Percentiles rank a stretch among this genome's conserved stretches.
Conservation (phyloP, 768 basidiomycete genomes). For the Trametes elegans region DNA sequence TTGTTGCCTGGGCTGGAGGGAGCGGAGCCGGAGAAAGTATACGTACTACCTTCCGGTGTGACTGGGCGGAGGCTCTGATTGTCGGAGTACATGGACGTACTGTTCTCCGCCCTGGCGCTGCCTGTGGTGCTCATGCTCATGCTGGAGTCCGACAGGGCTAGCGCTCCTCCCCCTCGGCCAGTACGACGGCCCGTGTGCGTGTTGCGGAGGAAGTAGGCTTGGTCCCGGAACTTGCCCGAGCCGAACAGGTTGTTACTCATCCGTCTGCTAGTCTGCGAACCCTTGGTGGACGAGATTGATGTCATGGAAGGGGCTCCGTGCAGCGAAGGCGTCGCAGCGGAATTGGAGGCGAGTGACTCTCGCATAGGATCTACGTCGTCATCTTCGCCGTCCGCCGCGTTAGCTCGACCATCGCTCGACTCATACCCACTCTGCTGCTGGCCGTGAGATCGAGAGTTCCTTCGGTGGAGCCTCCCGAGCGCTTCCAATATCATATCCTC, state of each 20-base stretch:
- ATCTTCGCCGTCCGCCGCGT: slow-evolving; percentile 6
- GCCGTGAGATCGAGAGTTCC: slow-evolving; percentile 25
- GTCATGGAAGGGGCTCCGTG: slow-evolving; percentile 24
- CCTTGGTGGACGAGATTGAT: slow-evolving; percentile 35
- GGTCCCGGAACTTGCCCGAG: slow-evolving; percentile 76
- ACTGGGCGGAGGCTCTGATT: slow-evolving; percentile 47
- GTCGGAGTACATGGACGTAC: slow-evolving; percentile 42
- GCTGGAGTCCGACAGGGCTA: slow-evolving; percentile 44
- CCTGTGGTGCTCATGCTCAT: slow-evolving; percentile 38
- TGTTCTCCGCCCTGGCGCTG: slow-evolving; percentile 45
- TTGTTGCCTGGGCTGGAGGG: slow-evolving; percentile 43
- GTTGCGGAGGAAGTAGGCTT: slow-evolving; percentile 61
- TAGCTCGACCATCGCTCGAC: slow-evolving; percentile 13
- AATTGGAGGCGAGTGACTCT: slow-evolving; percentile 29
- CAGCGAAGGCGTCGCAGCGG: slow-evolving; percentile 37
- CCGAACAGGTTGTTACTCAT: slow-evolving; percentile 88
- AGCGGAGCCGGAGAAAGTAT: slow-evolving; percentile 36
- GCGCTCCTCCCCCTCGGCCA: slow-evolving; percentile 30
- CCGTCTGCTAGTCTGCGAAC: slow-evolving; percentile 55
- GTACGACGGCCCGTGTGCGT: slow-evolving; percentile 40
- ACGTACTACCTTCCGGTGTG: slow-evolving; percentile 53
- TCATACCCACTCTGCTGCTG: slow-evolving; percentile 8
- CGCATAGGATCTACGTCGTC: slow-evolving; percentile 12
- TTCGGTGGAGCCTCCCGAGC: slow-evolving; percentile 52
- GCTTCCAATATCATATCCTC: slow-evolving; percentile 83